A percentile compares a stretch with the other conserved stretches of the same genome.
phyloP scores from a whole-genome alignment of 768 basidiomycete genomes.

The Krasilnikovozyma curviuscula region DNA sequence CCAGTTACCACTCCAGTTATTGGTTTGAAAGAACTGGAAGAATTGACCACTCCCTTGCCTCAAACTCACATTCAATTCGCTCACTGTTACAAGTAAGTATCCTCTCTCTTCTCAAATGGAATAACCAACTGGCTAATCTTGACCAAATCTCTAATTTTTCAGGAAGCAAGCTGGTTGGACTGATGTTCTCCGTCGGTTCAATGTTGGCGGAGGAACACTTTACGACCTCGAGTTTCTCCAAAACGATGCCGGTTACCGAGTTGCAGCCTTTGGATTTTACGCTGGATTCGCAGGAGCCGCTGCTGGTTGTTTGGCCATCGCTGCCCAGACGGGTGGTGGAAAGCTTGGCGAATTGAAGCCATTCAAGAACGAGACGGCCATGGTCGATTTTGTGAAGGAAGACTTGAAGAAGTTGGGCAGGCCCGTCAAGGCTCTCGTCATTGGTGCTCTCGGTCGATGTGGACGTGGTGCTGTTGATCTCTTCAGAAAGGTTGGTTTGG shows the following conservation, averaged over 20 bases:
- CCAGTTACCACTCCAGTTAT: conserved; percentile 49
- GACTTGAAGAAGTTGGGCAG: conserved; percentile 37
- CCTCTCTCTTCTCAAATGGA: no score
- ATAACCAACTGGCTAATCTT: no score
- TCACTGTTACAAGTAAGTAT: conserved; percentile 93
- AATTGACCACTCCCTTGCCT: conserved; percentile 53
- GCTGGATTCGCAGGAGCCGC: conserved; percentile 94
- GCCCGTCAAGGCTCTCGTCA: conserved; percentile 64
- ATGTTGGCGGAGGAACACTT: conserved; percentile 36
- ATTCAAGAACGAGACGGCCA: conserved; percentile 61
- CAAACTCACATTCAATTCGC: conserved; percentile 98
- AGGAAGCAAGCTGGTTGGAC: conserved; percentile 89
- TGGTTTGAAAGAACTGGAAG: conserved; percentile 88
- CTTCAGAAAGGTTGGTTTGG: conserved; percentile 85
- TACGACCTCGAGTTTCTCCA: conserved; percentile 81
- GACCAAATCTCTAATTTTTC: no score
- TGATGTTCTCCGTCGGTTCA: conserved; percentile 64
- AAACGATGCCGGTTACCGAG: conserved; percentile 63
- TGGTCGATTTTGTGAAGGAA: conserved; percentile 55
- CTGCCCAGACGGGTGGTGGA: conserved; percentile 41
- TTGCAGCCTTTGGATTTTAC: conserved; percentile 95
- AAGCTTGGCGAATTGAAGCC: conserved; percentile 53
- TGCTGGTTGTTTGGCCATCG: conserved; percentile 50
- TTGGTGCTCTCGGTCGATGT: conserved; percentile 87
- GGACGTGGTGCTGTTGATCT: conserved; percentile 86